phyloP scores from a whole-genome alignment of 225 moss, liverwort and hornwort genomes.

The Anthoceros angustus region DNA sequence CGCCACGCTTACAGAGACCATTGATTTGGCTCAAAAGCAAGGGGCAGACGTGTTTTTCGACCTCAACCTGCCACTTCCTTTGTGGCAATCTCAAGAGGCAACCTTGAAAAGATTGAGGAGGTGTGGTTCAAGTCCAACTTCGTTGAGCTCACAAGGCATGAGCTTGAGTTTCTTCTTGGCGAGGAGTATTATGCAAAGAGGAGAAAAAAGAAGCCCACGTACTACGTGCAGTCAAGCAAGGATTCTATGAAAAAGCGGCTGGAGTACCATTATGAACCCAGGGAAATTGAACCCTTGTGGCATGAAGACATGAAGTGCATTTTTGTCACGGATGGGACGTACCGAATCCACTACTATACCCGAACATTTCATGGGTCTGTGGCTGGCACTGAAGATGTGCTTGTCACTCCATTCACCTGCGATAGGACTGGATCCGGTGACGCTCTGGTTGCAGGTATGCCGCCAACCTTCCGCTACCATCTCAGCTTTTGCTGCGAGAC shows the following conservation, averaged over 20 bases:
- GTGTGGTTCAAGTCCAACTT: conserved; percentile 72
- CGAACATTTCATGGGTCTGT: conserved; percentile 65
- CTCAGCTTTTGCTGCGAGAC: background rate
- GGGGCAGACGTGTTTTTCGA: conserved; percentile 63
- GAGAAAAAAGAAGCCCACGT: conserved; percentile 36
- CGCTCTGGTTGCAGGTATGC: conserved; percentile 67
- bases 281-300: conserved; percentile 66
- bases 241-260: conserved; percentile 67
- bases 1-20: conserved; percentile 43
- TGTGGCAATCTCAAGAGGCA: conserved; percentile 39
- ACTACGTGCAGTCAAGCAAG: conserved; percentile 37
- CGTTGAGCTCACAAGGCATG: conserved; percentile 83
- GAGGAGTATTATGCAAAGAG: conserved; percentile 52
- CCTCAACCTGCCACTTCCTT: conserved; percentile 69
- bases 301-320: conserved; percentile 58
- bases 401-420: conserved; percentile 69
- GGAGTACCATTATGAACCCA: conserved; percentile 76
- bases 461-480: background rate
- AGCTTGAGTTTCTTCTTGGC: conserved; percentile 87
- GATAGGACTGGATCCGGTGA: conserved; percentile 97
- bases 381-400: conserved; percentile 84
- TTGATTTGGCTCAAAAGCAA: conserved; percentile 36
- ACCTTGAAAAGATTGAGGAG: conserved; percentile 40
- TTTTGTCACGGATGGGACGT: conserved; percentile 81
- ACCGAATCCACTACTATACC: conserved; percentile 84